Percentiles rank a stretch among this genome's conserved stretches.
phyloP scores from a whole-genome alignment of 2,329 filamentous ascomycete species.

The Ascochyta rabiei region DNA sequence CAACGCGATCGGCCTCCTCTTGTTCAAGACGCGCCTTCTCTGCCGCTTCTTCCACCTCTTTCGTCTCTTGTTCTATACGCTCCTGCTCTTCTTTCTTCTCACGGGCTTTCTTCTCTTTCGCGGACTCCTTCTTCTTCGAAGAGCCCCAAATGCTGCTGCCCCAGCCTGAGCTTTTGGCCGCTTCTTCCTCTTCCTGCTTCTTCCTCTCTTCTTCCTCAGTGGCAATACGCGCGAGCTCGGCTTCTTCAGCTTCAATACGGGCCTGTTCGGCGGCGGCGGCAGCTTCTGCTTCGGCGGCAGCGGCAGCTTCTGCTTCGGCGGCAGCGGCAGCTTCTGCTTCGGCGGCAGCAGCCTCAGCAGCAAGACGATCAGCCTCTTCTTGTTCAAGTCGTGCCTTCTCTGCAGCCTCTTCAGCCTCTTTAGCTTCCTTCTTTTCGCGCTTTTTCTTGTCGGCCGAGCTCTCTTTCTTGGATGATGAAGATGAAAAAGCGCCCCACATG shows the following conservation, averaged over 20 bases:
- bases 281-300: conserved; percentile 38
- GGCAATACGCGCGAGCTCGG: conserved; percentile 30
- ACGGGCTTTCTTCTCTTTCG: conserved; percentile 41
- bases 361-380: conserved; percentile 44
- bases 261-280: conserved; percentile 23
- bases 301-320: conserved; percentile 41
- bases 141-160: conserved; percentile 27
- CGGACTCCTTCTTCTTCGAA: conserved; percentile 48
- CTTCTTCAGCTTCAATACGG: conserved; percentile 18
- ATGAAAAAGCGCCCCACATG: conserved; percentile 29
- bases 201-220: conserved; percentile 35
- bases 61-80: conserved; percentile 11
- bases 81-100: conserved; percentile 43
- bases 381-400: conserved; percentile 43
- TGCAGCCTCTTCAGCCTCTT: conserved; percentile 34
- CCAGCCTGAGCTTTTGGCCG: conserved; percentile 30
- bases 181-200: conserved; percentile 33
- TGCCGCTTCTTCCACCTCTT: conserved; percentile 26
- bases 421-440: conserved; percentile 46
- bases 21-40: conserved; percentile 30
- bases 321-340: conserved; percentile 31
- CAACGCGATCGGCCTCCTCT: conserved; percentile 24
- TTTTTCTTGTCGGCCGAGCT: conserved; percentile 38
- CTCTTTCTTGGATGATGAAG: conserved; percentile 41
- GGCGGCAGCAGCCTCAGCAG: conserved; percentile 43